Conservation (phyloP, 768 basidiomycete genomes). For the Termitomyces titanicus region DNA sequence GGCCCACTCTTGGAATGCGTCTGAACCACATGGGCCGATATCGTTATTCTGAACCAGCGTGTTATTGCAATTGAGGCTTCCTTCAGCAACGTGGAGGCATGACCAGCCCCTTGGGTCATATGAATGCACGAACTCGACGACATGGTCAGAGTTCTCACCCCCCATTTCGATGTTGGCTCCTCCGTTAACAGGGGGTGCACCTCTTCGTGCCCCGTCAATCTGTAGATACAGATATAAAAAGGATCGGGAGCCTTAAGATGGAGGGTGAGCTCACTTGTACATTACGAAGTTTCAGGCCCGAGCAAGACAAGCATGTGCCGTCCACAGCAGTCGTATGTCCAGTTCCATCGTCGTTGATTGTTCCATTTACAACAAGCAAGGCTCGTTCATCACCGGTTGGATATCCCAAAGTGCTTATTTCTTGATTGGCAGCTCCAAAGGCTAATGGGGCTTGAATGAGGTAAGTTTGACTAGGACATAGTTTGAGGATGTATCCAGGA, state of each 20-base stretch:
- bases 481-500: slow-evolving; percentile 56
- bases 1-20: slow-evolving; percentile 70
- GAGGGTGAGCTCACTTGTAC: slow-evolving; percentile 48
- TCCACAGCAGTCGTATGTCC: slow-evolving; percentile 75
- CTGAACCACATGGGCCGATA: slow-evolving; percentile 72
- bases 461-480: slow-evolving; percentile 66
- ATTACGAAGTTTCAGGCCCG: slow-evolving; percentile 62
- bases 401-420: slow-evolving; percentile 79
- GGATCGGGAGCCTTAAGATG: neutral
- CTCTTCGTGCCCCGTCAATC: slow-evolving; percentile 71
- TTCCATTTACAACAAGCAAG: slow-evolving; percentile 64
- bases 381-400: slow-evolving; percentile 68
- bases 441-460: slow-evolving; percentile 60
- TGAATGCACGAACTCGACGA: slow-evolving; percentile 74
- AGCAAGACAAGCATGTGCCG: slow-evolving; percentile 58
- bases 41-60: slow-evolving; percentile 75
- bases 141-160: slow-evolving; percentile 64
- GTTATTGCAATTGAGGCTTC: slow-evolving; percentile 60
- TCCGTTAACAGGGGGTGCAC: slow-evolving; percentile 48
- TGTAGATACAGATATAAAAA: slow-evolving; percentile 22
- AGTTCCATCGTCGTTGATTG: slow-evolving; percentile 47
- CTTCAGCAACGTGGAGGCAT: slow-evolving; percentile 76
- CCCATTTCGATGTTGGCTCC: slow-evolving; percentile 88
- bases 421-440: slow-evolving; percentile 67
- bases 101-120: slow-evolving; percentile 81